phyloP scores from a whole-genome alignment of 2,329 filamentous ascomycete species.

The Cytospora mali region DNA sequence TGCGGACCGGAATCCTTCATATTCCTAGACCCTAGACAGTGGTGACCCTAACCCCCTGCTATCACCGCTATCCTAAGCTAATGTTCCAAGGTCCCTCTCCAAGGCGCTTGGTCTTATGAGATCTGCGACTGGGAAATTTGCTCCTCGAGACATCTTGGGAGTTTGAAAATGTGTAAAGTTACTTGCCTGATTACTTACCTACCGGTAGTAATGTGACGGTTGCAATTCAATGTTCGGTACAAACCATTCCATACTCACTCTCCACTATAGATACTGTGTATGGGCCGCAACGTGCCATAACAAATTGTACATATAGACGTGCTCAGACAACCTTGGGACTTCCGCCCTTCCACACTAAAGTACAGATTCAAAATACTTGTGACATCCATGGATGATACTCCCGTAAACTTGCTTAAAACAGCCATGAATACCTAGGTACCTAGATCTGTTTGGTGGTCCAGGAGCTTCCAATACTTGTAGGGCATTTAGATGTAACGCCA shows the following conservation, averaged over 20 bases:
- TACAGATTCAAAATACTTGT: too few relatives aligned
- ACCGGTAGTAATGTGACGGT: not conserved
- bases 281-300: too few relatives aligned
- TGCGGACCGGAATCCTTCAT: not conserved
- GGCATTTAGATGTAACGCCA: too few relatives aligned
- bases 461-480: too few relatives aligned
- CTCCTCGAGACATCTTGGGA: not conserved
- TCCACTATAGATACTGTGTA: too few relatives aligned
- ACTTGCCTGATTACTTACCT: not conserved
- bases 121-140: too few relatives aligned
- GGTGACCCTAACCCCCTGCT: conserved; percentile 13
- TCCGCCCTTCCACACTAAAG: too few relatives aligned
- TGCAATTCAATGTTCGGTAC: not conserved
- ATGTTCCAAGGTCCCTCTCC: not conserved
- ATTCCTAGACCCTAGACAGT: not conserved
- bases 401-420: too few relatives aligned
- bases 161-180: not conserved
- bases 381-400: too few relatives aligned
- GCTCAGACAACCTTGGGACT: too few relatives aligned
- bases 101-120: too few relatives aligned
- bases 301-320: too few relatives aligned
- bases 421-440: not conserved
- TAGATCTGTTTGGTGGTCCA: not conserved
- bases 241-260: not conserved
- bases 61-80: not conserved